Conservation (phyloP, 805 yeast species). For the Cyberlindnera samutprakarnensis region DNA sequence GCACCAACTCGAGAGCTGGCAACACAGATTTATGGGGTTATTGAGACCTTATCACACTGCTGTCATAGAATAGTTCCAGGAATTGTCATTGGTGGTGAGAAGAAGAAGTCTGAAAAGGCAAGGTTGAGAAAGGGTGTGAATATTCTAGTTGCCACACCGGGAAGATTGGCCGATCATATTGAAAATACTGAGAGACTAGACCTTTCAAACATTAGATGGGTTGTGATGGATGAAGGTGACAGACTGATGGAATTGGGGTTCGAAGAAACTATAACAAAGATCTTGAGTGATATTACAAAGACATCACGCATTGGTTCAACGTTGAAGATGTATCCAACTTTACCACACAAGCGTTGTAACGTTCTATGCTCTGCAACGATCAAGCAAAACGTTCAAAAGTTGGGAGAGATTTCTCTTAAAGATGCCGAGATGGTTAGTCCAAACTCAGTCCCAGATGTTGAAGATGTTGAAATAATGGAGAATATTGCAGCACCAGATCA, state of each 20-base stretch:
- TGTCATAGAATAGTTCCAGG: conserved; percentile 93
- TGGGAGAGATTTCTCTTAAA: conserved; percentile 71
- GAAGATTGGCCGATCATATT: conserved; percentile 89
- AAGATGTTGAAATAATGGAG: conserved; percentile 22
- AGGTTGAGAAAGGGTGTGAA: conserved; percentile 93
- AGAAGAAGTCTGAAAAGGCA: conserved; percentile 95
- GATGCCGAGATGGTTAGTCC: conserved; percentile 60
- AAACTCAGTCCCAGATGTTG: conserved; percentile 25
- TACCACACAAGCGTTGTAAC: conserved; percentile 69
- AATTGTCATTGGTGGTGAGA: conserved; percentile 95
- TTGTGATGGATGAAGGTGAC: conserved; percentile 97
- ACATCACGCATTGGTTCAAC: conserved; percentile 29
- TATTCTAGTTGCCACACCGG: conserved; percentile 95
- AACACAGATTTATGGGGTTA: conserved; percentile 75
- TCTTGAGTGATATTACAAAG: conserved; percentile 51
- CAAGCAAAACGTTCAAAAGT: conserved; percentile 67
- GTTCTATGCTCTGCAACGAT: conserved; percentile 93
- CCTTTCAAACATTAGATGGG: conserved; percentile 68
- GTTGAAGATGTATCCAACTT: conserved; percentile 36
- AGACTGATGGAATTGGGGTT: conserved; percentile 92
- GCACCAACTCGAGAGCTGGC: conserved; percentile 97
- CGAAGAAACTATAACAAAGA: conserved; percentile 82
- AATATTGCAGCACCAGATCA: conserved; percentile 77
- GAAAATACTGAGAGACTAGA: conserved; percentile 79
- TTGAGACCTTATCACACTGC: conserved; percentile 63